phyloP scores from a whole-genome alignment of 169 alveolate genomes.

The Eimeria falciformis region DNA sequence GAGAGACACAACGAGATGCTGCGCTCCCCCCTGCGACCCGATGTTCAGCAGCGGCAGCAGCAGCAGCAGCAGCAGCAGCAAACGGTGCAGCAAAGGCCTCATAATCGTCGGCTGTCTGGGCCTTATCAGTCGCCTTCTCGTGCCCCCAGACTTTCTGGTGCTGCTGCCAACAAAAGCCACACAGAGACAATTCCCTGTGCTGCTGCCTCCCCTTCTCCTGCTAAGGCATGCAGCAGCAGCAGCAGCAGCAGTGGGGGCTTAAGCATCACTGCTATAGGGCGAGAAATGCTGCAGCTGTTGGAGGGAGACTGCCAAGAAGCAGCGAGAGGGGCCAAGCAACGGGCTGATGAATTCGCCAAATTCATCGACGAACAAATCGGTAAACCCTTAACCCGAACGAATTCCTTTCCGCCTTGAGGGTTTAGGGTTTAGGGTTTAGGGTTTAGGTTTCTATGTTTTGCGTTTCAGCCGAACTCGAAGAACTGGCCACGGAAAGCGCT shows the following conservation, averaged over 20 bases:
- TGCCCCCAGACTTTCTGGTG: background rate
- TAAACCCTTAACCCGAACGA: background rate
- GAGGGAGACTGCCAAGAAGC: background rate
- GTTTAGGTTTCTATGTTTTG: background rate
- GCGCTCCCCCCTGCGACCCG: background rate
- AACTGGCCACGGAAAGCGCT: constrained; percentile 7
- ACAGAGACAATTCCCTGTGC: background rate
- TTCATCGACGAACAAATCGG: constrained; percentile 13
- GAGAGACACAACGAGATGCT: background rate
- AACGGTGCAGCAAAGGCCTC: background rate
- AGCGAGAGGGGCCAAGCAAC: constrained; percentile 4
- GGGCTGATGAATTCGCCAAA: constrained; percentile 2
- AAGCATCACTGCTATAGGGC: background rate
- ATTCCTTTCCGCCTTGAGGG: too few species aligned
- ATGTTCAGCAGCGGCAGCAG: background rate
- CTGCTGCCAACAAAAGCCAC: background rate
- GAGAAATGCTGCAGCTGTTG: constrained; percentile 3
- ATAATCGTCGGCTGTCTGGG: background rate
- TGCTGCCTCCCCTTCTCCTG: constrained; percentile 1
- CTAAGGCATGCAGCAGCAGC: background rate
- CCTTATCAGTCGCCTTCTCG: background rate
- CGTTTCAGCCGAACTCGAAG: constrained; percentile 13
- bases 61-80: background rate
- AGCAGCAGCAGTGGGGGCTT: background rate
- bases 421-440: background rate